Conservation (phyloP, 257 asterid genomes). For the Nicotiana knightiana region DNA sequence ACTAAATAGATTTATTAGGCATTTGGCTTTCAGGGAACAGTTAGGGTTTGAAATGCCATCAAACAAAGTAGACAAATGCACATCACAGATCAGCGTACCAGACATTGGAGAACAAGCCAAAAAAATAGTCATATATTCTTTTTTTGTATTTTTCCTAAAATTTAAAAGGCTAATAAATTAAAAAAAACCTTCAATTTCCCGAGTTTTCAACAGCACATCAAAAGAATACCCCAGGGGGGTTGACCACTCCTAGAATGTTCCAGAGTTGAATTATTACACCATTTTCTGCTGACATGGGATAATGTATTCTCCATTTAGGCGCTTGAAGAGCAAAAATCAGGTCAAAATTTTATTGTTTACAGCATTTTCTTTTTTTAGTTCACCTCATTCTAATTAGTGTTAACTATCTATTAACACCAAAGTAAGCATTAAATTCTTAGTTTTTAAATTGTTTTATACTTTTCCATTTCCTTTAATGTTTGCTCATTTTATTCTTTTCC, state of each 20-base stretch:
- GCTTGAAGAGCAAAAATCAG: neutral
- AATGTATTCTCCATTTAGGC: neutral
- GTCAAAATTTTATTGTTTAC: neutral
- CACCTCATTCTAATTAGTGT: neutral
- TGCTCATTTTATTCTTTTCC: neutral
- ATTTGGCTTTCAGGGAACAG: too few species aligned
- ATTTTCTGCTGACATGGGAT: neutral
- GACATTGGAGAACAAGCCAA: neutral
- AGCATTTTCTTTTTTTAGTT: neutral
- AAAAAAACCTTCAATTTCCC: neutral
- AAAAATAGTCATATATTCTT: neutral
- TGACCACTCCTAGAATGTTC: neutral
- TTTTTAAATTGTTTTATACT: too few species aligned
- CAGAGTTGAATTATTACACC: neutral
- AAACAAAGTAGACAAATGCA: neutral
- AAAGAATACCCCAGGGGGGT: neutral
- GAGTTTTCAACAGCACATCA: neutral
- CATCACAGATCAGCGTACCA: neutral
- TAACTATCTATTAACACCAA: neutral
- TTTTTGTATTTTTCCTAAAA: too few species aligned
- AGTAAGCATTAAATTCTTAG: neutral
- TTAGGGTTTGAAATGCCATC: too few species aligned
- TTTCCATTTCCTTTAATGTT: neutral
- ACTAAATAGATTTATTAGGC: too few species aligned
- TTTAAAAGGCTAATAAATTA: neutral